phyloP scores from a whole-genome alignment of 306 rosid genomes.

The Cucumis hystrix region DNA sequence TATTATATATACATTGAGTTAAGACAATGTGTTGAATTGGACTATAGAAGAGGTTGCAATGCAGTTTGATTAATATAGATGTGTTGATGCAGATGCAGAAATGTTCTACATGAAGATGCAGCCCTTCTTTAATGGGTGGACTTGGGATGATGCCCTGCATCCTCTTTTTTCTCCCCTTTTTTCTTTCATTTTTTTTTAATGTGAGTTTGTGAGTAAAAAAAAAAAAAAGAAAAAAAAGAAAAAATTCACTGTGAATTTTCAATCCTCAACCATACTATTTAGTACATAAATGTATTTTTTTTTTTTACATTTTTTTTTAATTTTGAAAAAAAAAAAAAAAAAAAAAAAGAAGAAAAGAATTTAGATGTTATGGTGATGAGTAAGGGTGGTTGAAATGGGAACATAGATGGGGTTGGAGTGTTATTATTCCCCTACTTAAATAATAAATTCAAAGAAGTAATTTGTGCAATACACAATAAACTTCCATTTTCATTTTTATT shows the following conservation, averaged over 20 bases:
- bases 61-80: not conserved
- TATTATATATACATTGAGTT: not conserved
- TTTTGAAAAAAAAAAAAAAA: no score
- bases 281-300: not conserved
- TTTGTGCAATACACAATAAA: conserved; percentile 1
- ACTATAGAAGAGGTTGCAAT: no score
- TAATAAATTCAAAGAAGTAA: not conserved
- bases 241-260: conserved; percentile 5
- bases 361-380: not conserved
- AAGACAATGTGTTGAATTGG: no score
- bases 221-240: not conserved
- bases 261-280: not conserved
- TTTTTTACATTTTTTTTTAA: not conserved
- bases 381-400: conserved; percentile 1
- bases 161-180: not conserved
- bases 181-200: not conserved
- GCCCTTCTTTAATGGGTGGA: not conserved
- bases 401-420: not conserved
- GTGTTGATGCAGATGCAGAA: not conserved
- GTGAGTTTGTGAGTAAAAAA: conserved; percentile 4
- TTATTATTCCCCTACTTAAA: not conserved
- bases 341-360: no score
- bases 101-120: not conserved
- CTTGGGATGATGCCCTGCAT: not conserved
- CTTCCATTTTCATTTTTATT: not conserved